Percentiles rank a stretch among this genome's conserved stretches.
Conservation (phyloP, 768 basidiomycete species). For the Pholiota molesta region DNA sequence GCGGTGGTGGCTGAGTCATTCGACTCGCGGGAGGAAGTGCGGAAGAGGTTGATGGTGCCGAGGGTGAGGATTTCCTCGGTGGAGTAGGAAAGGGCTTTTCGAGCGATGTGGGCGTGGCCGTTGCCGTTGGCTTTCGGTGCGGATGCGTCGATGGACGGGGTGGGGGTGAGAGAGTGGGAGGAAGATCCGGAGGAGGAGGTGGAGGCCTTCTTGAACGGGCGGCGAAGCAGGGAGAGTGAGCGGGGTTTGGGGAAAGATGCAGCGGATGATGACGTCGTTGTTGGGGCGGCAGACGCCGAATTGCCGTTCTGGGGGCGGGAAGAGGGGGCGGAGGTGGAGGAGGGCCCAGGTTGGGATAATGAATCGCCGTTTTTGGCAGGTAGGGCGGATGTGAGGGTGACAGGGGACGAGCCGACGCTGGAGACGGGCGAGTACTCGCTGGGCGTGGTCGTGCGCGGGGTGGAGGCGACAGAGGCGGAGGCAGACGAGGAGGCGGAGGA, state of each 20-base stretch:
- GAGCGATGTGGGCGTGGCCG: slow-evolving; percentile 12
- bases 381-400: slow-evolving; percentile 20
- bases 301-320: slow-evolving; percentile 1
- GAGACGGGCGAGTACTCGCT: slow-evolving; percentile 28
- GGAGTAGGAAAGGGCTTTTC: slow-evolving; percentile 33
- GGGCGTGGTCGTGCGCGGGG: slow-evolving; percentile 25
- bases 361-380: slow-evolving; percentile 9
- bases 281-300: slow-evolving; percentile 15
- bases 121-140: slow-evolving; percentile 7
- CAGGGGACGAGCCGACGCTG: slow-evolving; percentile 28
- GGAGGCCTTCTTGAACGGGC: slow-evolving; percentile 31
- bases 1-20: slow-evolving; percentile 19
- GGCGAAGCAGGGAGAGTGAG: slow-evolving; percentile 29
- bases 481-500: slow-evolving; percentile 29
- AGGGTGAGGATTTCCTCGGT: slow-evolving; percentile 40
- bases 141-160: slow-evolving; percentile 35
- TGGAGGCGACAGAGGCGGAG: slow-evolving; percentile 21
- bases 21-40: slow-evolving; percentile 34
- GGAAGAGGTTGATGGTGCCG: slow-evolving; percentile 42
- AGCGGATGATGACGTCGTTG: slow-evolving; percentile 16
- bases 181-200: slow-evolving; percentile 31
- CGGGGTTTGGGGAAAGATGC: slow-evolving; percentile 31
- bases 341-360: background rate
- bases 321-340: slow-evolving; percentile 9
- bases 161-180: slow-evolving; percentile 40